phyloP scores from a whole-genome alignment of 2,329 filamentous ascomycete species.

The Leptographium lundbergii region DNA sequence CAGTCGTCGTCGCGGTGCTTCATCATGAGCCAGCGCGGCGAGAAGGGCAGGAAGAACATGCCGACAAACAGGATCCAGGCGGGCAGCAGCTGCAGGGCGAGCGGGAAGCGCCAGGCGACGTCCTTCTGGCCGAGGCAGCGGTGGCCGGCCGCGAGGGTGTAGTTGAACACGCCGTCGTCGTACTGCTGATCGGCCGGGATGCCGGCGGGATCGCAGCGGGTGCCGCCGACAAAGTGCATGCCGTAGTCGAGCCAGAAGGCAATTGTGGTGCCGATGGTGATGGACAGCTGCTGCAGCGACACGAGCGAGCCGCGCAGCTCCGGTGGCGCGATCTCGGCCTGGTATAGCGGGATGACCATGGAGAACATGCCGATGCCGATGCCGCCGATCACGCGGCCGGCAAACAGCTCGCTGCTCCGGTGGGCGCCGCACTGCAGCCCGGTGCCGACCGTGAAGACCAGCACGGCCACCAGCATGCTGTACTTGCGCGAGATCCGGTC shows the following conservation, averaged over 20 bases:
- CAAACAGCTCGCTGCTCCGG: conserved; percentile 45
- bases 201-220: conserved; percentile 20
- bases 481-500: conserved; percentile 58
- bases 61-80: conserved; percentile 35
- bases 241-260: conserved; percentile 29
- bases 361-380: conserved; percentile 1
- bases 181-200: not conserved
- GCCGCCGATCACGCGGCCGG: conserved; percentile 55
- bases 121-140: not conserved
- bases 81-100: conserved; percentile 31
- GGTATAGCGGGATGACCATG: conserved; percentile 5
- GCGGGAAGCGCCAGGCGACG: conserved; percentile 38
- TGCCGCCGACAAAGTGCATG: conserved; percentile 22
- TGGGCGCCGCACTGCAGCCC: conserved; percentile 54
- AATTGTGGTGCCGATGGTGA: conserved; percentile 27
- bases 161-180: not conserved
- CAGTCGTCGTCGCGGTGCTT: conserved; percentile 14
- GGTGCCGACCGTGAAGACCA: conserved; percentile 58
- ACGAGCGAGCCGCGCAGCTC: conserved; percentile 6
- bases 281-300: not conserved
- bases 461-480: conserved; percentile 51
- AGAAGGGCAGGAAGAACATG: conserved; percentile 45
- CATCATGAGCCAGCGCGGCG: conserved; percentile 39
- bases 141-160: not conserved
- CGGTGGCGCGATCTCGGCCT: conserved; percentile 7